Evolutionary conservation across 2,329 filamentous ascomycete species (phyloP).

Genomic region (Alternaria sp.): DNA sequence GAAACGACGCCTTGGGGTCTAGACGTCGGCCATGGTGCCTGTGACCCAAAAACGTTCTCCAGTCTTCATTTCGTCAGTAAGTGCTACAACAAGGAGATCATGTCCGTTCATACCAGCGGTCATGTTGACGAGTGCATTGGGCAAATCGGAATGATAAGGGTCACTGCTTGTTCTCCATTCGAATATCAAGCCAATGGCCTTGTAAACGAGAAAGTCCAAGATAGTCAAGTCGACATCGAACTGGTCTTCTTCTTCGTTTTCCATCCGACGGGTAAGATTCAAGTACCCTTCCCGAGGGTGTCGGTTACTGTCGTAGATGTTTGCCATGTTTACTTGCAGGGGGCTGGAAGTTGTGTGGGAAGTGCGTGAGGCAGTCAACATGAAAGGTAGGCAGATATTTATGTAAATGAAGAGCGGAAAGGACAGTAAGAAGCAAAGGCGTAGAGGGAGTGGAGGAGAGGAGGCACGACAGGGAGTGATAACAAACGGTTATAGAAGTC

Average conservation of each 20-base stretch:
- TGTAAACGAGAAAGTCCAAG: constrained; percentile 64
- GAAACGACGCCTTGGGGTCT: constrained; percentile 56
- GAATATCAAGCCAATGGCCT: constrained; percentile 56
- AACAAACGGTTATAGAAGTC: constrained; percentile 17
- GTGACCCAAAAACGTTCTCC: constrained; percentile 55
- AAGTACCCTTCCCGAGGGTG: constrained; percentile 42
- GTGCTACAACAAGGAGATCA: not conserved
- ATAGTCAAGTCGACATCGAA: constrained; percentile 64
- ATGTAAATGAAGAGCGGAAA: constrained; percentile 12
- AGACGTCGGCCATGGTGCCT: constrained; percentile 49
- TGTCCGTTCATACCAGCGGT: constrained; percentile 38
- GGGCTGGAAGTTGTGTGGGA: constrained; percentile 23
- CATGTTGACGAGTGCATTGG: constrained; percentile 45
- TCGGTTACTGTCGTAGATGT: constrained; percentile 26
- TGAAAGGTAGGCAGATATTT: constrained; percentile 18
- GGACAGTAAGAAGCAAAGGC: constrained; percentile 20
- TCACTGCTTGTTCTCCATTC: constrained; percentile 43
- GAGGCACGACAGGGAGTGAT: constrained; percentile 12
- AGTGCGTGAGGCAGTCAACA: constrained; percentile 28
- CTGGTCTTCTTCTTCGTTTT: constrained; percentile 48
- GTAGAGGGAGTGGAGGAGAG: constrained; percentile 5
- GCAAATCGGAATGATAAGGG: constrained; percentile 44
- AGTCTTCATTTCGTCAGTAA: constrained; percentile 44
- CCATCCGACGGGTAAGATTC: constrained; percentile 45
- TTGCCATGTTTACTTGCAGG: constrained; percentile 35